Evolutionary conservation across 2,329 filamentous ascomycete species (phyloP).

Genomic region (Grosmannia huntii): DNA sequence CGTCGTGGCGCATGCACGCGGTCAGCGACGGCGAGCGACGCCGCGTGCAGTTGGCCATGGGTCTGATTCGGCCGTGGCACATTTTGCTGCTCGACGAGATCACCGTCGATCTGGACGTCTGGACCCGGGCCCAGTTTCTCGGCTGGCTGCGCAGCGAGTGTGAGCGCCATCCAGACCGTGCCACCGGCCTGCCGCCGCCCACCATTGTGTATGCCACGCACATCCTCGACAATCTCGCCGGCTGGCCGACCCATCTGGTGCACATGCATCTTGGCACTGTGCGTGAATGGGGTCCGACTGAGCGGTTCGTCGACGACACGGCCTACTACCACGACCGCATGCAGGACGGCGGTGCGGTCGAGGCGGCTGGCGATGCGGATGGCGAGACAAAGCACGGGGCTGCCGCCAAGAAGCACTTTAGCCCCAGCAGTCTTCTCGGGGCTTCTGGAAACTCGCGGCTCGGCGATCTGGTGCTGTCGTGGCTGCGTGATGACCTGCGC

Average conservation of each 20-base stretch:
- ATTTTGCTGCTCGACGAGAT: constrained; percentile 90
- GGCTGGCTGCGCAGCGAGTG: constrained; percentile 80
- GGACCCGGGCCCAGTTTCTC: constrained; percentile 75
- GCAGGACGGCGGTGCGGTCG: background rate
- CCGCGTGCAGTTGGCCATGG: constrained; percentile 92
- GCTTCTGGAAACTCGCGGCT: constrained; percentile 64
- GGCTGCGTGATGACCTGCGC: constrained; percentile 70
- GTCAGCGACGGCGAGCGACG: constrained; percentile 87
- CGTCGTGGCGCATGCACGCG: constrained; percentile 87
- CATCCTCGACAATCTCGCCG: constrained; percentile 86
- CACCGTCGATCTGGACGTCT: constrained; percentile 87
- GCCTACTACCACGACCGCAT: constrained; percentile 9
- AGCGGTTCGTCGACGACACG: constrained; percentile 43
- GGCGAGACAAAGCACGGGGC: constrained; percentile 7
- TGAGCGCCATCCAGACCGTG: constrained; percentile 48
- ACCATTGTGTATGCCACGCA: constrained; percentile 97
- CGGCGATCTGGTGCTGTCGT: constrained; percentile 75
- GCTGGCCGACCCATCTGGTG: constrained; percentile 90
- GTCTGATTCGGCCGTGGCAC: constrained; percentile 79
- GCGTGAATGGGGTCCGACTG: constrained; percentile 71
- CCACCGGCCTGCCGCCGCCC: constrained; percentile 20
- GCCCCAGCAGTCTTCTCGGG: constrained; percentile 5
- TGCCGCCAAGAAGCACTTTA: background rate
- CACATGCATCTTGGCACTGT: constrained; percentile 88
- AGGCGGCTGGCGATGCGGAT: constrained; percentile 19